Percentiles rank a stretch among this genome's conserved stretches.
phyloP scores from a whole-genome alignment of 2,329 filamentous ascomycete genomes.

The Diaporthe australafricana region DNA sequence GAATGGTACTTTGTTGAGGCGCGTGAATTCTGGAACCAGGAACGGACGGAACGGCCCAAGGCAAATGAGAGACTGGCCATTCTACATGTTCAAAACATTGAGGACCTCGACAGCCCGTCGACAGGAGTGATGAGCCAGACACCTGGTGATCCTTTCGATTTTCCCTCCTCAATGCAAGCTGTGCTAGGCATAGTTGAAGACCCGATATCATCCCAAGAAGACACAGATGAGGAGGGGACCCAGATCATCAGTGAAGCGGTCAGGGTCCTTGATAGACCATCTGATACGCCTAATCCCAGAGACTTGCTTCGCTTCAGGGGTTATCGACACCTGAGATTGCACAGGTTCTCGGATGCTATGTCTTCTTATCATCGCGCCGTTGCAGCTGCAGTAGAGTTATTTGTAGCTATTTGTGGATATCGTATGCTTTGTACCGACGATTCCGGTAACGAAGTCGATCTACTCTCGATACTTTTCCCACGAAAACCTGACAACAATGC shows the following conservation, averaged over 20 bases:
- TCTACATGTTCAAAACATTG: background rate
- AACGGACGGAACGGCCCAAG: background rate
- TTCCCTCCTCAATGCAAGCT: background rate
- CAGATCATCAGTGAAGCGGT: background rate
- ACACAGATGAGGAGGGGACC: no score
- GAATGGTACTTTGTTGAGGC: background rate
- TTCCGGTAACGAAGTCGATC: background rate
- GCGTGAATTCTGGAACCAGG: background rate
- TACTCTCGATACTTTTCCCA: background rate
- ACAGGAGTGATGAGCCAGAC: background rate
- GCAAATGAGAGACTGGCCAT: background rate
- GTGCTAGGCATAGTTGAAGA: background rate
- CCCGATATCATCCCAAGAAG: background rate
- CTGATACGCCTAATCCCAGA: background rate
- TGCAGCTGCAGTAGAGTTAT: background rate
- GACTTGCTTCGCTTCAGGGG: background rate
- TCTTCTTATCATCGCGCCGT: background rate
- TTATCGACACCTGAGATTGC: slow-evolving; percentile 1
- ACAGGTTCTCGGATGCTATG: slow-evolving; percentile 5
- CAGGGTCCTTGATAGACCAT: background rate
- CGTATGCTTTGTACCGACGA: background rate
- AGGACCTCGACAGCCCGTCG: background rate
- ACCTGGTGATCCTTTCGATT: background rate
- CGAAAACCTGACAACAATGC: background rate
- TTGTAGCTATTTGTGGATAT: background rate